These are phyloP conservation scores for Colletotrichum aenigma DNA, from an alignment of 2,329 filamentous ascomycete species.

Conservation along the genomic window DNA sequence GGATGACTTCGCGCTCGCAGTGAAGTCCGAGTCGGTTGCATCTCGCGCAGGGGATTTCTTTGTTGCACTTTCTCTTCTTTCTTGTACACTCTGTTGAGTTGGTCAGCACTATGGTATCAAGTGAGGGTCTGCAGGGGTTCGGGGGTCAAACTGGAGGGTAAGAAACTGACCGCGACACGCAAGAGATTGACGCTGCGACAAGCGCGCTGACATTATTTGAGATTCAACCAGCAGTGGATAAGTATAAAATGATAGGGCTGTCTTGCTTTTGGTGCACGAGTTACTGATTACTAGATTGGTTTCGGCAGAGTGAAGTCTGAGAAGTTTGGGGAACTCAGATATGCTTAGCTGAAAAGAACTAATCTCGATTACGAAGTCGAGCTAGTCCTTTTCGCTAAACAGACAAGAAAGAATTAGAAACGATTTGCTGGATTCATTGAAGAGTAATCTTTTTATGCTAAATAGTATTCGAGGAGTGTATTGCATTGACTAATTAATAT, in stretches of 20 bases:
- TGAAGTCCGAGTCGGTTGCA: neutral
- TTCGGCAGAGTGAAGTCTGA: neutral
- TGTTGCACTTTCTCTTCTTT: neutral
- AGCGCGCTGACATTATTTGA: neutral
- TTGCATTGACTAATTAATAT: neutral
- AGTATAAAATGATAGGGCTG: rapidly evolving
- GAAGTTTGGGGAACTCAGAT: neutral
- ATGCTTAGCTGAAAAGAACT: neutral
- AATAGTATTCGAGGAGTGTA: neutral
- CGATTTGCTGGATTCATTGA: neutral
- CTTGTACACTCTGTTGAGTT: neutral
- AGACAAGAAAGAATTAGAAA: neutral
- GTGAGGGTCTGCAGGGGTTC: neutral
- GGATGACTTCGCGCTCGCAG: neutral
- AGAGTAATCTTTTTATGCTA: rapidly evolving
- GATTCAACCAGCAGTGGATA: neutral
- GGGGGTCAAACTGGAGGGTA: neutral
- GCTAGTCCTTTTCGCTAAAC: neutral
- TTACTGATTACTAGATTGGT: neutral
- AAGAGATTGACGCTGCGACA: neutral
- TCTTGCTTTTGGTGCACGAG: neutral
- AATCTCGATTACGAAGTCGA: neutral
- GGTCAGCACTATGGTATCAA: too few relatives aligned
- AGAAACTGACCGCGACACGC: neutral
- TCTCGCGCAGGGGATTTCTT: neutral